These are phyloP conservation scores for Fagopyrum tataricum DNA, from an alignment of 148 eudicot genomes.

Conservation along the genomic window DNA sequence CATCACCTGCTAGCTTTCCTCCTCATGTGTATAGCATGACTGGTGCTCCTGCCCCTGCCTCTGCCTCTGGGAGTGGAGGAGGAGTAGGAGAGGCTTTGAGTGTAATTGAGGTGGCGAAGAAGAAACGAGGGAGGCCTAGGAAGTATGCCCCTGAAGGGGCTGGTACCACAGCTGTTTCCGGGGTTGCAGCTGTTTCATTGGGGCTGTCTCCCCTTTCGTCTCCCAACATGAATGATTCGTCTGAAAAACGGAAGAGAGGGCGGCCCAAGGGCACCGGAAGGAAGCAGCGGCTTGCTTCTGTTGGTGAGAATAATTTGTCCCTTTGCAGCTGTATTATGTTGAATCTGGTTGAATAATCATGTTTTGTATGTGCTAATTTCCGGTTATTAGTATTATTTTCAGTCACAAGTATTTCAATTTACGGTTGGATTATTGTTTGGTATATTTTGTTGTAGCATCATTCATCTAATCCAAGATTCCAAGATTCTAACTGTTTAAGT, in stretches of 20 bases:
- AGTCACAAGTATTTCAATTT: neutral
- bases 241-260: slow-evolving; percentile 50
- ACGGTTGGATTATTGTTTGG: neutral
- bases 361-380: neutral
- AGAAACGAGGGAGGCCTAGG: slow-evolving; percentile 95
- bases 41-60: slow-evolving; percentile 25
- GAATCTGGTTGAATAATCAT: neutral
- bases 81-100: slow-evolving; percentile 10
- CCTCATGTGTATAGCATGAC: slow-evolving; percentile 42
- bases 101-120: slow-evolving; percentile 56
- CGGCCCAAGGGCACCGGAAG: slow-evolving; percentile 90
- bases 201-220: slow-evolving; percentile 53
- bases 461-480: neutral
- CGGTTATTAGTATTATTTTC: neutral
- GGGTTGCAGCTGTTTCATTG: slow-evolving; percentile 41
- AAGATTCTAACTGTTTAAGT: too few relatives aligned
- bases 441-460: neutral
- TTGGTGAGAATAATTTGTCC: slow-evolving; percentile 39
- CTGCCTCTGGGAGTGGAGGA: slow-evolving; percentile 15
- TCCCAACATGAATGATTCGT: slow-evolving; percentile 28
- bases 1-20: slow-evolving; percentile 29
- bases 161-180: neutral
- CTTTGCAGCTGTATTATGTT: neutral
- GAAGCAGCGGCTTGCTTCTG: slow-evolving; percentile 78
- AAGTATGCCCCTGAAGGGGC: slow-evolving; percentile 86